These are phyloP conservation scores for Talaromyces funiculosus DNA, from an alignment of 2,329 filamentous ascomycete genomes.

Conservation along the genomic window DNA sequence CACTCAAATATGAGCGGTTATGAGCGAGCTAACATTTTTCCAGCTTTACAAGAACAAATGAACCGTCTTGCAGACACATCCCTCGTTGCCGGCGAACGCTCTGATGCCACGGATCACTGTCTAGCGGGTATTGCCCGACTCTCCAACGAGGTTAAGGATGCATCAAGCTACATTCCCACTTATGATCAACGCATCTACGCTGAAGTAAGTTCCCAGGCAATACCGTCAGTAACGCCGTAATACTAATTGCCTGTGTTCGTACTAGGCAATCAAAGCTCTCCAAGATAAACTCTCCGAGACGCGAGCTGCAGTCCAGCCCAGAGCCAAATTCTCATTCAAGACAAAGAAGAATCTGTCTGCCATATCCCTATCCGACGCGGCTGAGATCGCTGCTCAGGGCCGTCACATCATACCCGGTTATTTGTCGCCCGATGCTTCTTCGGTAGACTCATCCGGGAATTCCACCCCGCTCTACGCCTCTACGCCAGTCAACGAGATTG, in stretches of 20 bases:
- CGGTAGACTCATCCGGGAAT: conserved; percentile 33
- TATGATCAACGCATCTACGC: conserved; percentile 87
- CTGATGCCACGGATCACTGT: conserved; percentile 74
- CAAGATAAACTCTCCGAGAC: conserved; percentile 71
- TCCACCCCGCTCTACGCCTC: conserved; percentile 32
- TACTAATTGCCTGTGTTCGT: conserved; percentile 19
- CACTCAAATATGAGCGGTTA: neutral
- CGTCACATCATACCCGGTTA: conserved; percentile 41
- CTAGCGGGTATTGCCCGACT: conserved; percentile 73
- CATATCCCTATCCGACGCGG: conserved; percentile 53
- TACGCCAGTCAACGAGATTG: conserved; percentile 33
- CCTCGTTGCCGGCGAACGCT: conserved; percentile 64
- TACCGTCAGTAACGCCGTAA: neutral
- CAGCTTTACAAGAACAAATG: conserved; percentile 74
- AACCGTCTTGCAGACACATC: conserved; percentile 59
- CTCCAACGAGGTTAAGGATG: conserved; percentile 79
- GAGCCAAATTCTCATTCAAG: conserved; percentile 80
- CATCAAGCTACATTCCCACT: conserved; percentile 71
- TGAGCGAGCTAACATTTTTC: neutral
- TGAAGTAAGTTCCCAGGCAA: conserved; percentile 49
- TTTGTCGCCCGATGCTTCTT: conserved; percentile 38
- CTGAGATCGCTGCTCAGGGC: conserved; percentile 48
- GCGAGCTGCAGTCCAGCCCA: conserved; percentile 62
- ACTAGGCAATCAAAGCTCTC: conserved; percentile 71
- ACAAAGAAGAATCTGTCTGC: conserved; percentile 50